Conservation (phyloP, 345 rosid species). For the Euphorbia tirucalli region DNA sequence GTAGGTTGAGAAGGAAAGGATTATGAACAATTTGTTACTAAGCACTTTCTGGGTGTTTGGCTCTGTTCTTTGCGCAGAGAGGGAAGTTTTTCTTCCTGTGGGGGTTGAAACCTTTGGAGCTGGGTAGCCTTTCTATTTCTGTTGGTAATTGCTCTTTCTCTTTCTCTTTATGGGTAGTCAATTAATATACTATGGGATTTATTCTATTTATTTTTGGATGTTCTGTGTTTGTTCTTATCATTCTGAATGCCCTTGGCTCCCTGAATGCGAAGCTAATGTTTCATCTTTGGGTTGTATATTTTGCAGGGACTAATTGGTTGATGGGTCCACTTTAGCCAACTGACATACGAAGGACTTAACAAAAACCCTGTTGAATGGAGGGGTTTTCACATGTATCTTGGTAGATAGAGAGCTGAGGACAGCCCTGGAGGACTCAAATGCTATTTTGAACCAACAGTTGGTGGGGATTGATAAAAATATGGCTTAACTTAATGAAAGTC, state of each 20-base stretch:
- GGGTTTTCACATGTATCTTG: neutral
- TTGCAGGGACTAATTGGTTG: constrained; percentile 34
- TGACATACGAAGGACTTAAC: neutral
- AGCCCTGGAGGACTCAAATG: constrained; percentile 4
- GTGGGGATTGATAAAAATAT: neutral
- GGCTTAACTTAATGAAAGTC: neutral
- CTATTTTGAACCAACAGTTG: neutral
- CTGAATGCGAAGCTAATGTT: constrained; percentile 10
- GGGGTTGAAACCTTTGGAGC: no score
- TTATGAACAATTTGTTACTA: no score
- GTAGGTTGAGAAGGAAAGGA: no score
- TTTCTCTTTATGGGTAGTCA: no score
- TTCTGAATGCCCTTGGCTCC: neutral
- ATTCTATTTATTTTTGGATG: no score
- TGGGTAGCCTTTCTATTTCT: no score
- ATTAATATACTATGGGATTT: no score
- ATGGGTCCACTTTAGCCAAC: neutral
- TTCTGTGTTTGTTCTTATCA: no score
- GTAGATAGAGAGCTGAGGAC: neutral
- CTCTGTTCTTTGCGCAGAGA: no score
- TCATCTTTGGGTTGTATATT: constrained; percentile 2
- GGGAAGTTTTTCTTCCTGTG: no score
- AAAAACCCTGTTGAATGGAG: neutral
- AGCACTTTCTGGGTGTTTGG: no score
- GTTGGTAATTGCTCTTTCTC: no score